Percentiles rank a stretch among this genome's conserved stretches.
Evolutionary conservation across 2,329 filamentous ascomycete species (phyloP).

Genomic region (Sporothrix curviconia): DNA sequence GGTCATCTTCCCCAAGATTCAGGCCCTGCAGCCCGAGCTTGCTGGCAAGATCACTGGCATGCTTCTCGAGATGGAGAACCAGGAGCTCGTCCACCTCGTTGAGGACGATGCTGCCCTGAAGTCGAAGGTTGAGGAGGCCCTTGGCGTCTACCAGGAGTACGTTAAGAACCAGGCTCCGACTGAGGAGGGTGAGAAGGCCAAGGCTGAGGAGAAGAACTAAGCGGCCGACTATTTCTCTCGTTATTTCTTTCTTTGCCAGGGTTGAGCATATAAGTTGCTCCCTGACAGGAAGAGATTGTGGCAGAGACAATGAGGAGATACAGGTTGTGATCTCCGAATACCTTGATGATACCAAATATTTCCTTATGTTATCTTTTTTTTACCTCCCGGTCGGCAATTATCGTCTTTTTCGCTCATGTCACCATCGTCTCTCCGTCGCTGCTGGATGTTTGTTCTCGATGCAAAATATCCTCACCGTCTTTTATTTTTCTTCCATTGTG

Average conservation of each 20-base stretch:
- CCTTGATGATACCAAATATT: constrained; percentile 23
- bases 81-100: constrained; percentile 88
- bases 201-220: constrained; percentile 37
- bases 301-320: constrained; percentile 4
- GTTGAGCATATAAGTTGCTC: background rate
- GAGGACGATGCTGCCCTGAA: constrained; percentile 84
- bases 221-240: background rate
- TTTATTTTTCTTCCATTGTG: too few species aligned
- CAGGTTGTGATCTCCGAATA: background rate
- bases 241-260: constrained; percentile 4
- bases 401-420: background rate
- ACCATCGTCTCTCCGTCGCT: background rate
- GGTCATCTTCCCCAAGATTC: constrained; percentile 97
- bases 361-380: constrained; percentile 16
- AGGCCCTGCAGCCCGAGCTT: constrained; percentile 85
- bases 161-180: constrained; percentile 68
- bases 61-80: constrained; percentile 98
- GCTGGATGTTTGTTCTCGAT: background rate
- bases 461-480: too few species aligned
- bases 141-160: constrained; percentile 97
- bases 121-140: constrained; percentile 94
- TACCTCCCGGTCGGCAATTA: constrained; percentile 6
- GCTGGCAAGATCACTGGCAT: constrained; percentile 99
- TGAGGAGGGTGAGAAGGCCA: constrained; percentile 39
- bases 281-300: background rate